Base-by-base conservation (phyloP, 805 yeast species). In the Lachancea sp. region DNA sequence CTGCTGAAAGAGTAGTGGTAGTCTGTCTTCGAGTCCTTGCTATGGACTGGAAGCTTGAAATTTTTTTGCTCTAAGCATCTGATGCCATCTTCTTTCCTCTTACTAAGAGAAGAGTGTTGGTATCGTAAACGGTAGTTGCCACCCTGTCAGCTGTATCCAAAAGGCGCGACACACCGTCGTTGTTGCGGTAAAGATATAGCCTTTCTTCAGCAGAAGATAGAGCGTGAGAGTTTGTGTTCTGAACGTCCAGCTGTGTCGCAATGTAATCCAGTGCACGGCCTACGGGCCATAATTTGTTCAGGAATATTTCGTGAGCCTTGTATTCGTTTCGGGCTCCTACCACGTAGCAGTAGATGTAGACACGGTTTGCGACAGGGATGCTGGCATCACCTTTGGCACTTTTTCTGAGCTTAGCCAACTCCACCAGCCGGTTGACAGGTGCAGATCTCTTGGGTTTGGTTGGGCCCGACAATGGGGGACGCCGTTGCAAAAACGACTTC, bases 211-310 rank as follows among this genome's bases (percentile, higher is more conserved):
- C 34, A 4, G 45, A 31, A 2, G 50, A 46, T 7, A 45, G 36
- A 17, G 43, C 26, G 13, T 44, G 44, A 25, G 34, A 37, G 40
- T 58, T 59, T 8, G 24, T 34, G 38, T 60, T 60, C 18, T 42
- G 44, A 4, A 60, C 53, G 23, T 48, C 42, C 26, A 57, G 42
- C 33, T 45, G 47, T n/a, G 40, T 32, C 1, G 64, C 60, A 15
- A 60, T 30, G 36, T 45, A 55, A 41, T 61, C 65, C 22, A 61
- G 39, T 4, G 52, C 57, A 29, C 60, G 52, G 1, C 65, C 65
- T 2, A 58, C 40, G 8, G 64, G 60, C 64, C 65, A 58, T 3
- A 51, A 40, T 39, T 55, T 60, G 42, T 60, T 58, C 9, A 58
- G 43, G 39, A 37, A 61, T 4, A 61, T 20, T 12, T 49, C 47